Percentiles rank a stretch among this genome's conserved stretches.
Evolutionary conservation across 495 filamentous ascomycete species (phyloP).

Genomic region (Astrocystis sublimbata): DNA sequence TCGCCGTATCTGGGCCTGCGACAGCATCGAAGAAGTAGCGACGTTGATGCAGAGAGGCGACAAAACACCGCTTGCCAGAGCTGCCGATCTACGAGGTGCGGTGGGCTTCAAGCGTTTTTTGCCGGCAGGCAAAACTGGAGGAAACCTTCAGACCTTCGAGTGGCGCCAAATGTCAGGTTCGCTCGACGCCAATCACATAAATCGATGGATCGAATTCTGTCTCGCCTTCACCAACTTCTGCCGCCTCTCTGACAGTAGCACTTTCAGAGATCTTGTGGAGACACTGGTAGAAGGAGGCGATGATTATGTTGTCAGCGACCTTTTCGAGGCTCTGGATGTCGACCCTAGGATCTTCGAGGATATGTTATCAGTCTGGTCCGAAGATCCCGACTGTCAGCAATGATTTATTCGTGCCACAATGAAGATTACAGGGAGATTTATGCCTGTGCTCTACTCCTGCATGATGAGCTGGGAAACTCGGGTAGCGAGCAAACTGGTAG

Average conservation of each 20-base stretch:
- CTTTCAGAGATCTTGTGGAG: not conserved
- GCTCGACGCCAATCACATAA: conserved; percentile 24
- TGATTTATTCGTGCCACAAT: not conserved
- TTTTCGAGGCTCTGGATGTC: not conserved
- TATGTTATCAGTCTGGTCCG: not conserved
- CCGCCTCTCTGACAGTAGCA: conserved; percentile 12
- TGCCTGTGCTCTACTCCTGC: not conserved
- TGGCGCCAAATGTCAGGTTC: conserved; percentile 29
- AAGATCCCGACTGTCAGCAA: not conserved
- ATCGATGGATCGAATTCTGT: conserved; percentile 23
- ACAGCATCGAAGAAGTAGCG: conserved; percentile 17
- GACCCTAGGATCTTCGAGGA: not conserved
- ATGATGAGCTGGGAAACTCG: not conserved
- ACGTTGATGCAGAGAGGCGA: conserved; percentile 3
- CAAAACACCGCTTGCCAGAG: not conserved
- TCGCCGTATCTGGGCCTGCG: conserved; percentile 21
- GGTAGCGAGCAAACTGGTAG: not conserved
- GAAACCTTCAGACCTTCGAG: conserved; percentile 30
- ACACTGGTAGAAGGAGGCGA: not conserved
- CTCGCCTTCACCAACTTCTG: conserved; percentile 24
- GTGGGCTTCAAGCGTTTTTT: conserved; percentile 22
- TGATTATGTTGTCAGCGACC: not conserved
- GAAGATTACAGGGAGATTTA: not conserved
- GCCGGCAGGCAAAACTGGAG: conserved; percentile 10
- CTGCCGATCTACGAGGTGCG: not conserved